These are phyloP conservation scores for Phaffia australis DNA, from an alignment of 768 basidiomycete genomes.

Conservation along the genomic window DNA sequence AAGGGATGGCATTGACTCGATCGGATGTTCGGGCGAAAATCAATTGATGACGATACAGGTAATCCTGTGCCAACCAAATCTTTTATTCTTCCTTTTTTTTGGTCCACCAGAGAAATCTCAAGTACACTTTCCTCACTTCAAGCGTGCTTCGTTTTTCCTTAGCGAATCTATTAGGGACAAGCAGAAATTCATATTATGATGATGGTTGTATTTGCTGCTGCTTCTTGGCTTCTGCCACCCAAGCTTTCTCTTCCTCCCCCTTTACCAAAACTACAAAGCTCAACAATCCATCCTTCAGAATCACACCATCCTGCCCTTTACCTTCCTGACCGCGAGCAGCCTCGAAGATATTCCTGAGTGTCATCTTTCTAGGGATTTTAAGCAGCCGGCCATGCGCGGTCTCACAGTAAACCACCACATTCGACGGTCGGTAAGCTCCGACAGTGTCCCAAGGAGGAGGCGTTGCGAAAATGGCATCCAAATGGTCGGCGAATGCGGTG, in stretches of 20 bases:
- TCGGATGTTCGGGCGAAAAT: too few species aligned
- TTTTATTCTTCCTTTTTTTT: too few species aligned
- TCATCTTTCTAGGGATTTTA: slow-evolving; percentile 86
- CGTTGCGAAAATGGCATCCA: slow-evolving; percentile 73
- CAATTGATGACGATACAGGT: too few species aligned
- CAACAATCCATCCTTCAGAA: slow-evolving; percentile 47
- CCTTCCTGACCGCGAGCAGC: slow-evolving; percentile 50
- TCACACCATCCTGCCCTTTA: slow-evolving; percentile 58
- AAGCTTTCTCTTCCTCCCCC: slow-evolving; percentile 30
- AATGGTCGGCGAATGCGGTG: slow-evolving; percentile 65
- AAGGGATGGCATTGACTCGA: too few species aligned
- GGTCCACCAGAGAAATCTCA: too few species aligned
- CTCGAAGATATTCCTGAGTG: slow-evolving; percentile 61
- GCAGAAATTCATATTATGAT: too few species aligned
- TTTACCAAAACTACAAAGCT: slow-evolving; percentile 39
- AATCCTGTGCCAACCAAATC: too few species aligned
- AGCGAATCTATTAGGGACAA: too few species aligned
- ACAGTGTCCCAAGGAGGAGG: slow-evolving; percentile 55
- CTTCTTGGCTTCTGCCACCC: slow-evolving; percentile 21
- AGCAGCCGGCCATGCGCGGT: slow-evolving; percentile 64
- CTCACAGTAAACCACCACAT: slow-evolving; percentile 70
- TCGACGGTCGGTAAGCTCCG: slow-evolving; percentile 53
- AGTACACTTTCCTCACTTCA: too few species aligned
- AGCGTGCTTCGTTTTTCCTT: too few species aligned
- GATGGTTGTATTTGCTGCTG: background rate